Percentiles rank a stretch among this genome's conserved stretches.
Conservation (phyloP, 139 green algal species). For the Dunaliella sp. region DNA sequence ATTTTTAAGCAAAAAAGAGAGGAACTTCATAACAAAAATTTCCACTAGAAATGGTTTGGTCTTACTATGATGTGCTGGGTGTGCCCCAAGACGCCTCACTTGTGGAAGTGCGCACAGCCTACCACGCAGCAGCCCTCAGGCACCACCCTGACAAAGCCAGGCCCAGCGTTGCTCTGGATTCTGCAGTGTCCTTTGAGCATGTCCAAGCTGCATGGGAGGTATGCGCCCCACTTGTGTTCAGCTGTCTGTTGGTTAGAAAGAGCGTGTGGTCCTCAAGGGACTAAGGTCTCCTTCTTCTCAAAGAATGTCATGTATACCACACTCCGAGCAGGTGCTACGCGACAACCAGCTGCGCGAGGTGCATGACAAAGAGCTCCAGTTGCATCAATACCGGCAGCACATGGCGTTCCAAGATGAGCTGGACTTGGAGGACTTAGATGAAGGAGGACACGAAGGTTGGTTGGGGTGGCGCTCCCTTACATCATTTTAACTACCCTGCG, state of each 20-base stretch:
- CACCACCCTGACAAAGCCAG: slow-evolving; percentile 4
- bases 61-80: slow-evolving; percentile 3
- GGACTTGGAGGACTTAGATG: neutral
- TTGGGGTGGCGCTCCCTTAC: no score
- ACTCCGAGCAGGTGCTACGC: neutral
- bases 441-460: neutral
- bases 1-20: no score
- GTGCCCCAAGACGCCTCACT: neutral
- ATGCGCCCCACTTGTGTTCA: neutral
- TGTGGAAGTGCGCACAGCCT: neutral
- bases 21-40: no score
- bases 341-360: neutral
- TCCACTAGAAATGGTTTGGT: no score
- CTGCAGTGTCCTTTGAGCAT: neutral
- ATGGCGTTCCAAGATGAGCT: slow-evolving; percentile 7
- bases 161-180: neutral
- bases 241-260: neutral
- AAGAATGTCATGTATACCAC: neutral
- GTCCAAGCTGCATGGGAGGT: neutral
- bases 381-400: neutral
- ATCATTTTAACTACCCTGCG: no score
- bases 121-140: slow-evolving; percentile 5
- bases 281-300: no score
- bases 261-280: neutral
- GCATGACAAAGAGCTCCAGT: slow-evolving; percentile 3